phyloP scores from a whole-genome alignment of 768 basidiomycete species.

The Krasilnikovozyma curviuscula region DNA sequence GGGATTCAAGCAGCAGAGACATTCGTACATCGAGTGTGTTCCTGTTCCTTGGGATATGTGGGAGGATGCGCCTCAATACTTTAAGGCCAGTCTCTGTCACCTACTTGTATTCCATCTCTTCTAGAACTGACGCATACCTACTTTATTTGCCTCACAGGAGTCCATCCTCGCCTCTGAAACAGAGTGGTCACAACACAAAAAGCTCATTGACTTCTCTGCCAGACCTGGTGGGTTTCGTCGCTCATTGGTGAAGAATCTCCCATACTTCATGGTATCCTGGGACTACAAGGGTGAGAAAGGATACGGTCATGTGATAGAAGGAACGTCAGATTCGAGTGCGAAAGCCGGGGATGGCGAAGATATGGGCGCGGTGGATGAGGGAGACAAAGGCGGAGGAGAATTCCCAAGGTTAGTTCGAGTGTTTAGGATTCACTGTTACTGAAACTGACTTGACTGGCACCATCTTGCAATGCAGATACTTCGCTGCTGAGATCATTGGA shows the following conservation, averaged over 20 bases:
- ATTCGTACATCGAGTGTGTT: constrained; percentile 78
- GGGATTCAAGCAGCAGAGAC: constrained; percentile 64
- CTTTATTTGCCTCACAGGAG: constrained; percentile 37
- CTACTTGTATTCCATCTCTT: background rate
- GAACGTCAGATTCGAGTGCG: constrained; percentile 44
- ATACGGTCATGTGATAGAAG: constrained; percentile 96
- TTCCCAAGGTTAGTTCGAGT: constrained; percentile 49
- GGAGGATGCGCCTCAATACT: constrained; percentile 76
- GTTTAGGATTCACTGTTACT: constrained; percentile 9
- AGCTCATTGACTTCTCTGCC: constrained; percentile 78
- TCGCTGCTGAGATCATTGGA: constrained; percentile 86
- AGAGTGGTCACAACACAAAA: constrained; percentile 98
- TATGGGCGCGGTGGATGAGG: constrained; percentile 52
- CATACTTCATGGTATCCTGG: constrained; percentile 98
- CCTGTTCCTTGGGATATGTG: constrained; percentile 78
- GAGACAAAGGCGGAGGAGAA: constrained; percentile 74
- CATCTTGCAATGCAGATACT: constrained; percentile 64
- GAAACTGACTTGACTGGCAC: too few species aligned
- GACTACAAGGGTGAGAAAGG: constrained; percentile 96
- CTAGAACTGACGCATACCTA: background rate
- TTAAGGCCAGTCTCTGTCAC: constrained; percentile 40
- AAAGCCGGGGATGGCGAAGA: constrained; percentile 36
- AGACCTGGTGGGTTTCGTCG: constrained; percentile 84
- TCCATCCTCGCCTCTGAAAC: constrained; percentile 78
- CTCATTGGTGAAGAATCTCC: constrained; percentile 86